Percentiles rank a stretch among this genome's conserved stretches.
Conservation (phyloP, 164 flowering plant genomes). For the Taxillus chinensis region DNA sequence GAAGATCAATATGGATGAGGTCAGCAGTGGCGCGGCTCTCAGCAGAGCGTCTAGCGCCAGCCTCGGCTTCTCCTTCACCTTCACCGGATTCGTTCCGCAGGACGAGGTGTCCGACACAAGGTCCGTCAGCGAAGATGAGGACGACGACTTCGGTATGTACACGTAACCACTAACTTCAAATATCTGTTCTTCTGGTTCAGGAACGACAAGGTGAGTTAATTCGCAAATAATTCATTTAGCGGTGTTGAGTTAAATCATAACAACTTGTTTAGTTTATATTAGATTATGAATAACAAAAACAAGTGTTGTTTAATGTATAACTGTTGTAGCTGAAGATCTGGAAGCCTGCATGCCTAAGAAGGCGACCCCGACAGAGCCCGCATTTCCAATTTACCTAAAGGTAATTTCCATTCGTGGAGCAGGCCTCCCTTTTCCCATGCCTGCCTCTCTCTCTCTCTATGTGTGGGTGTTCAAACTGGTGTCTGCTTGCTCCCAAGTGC, state of each 20-base stretch:
- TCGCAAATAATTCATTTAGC: too few species aligned
- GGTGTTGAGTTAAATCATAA: too few species aligned
- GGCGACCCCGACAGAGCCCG: constrained; percentile 66
- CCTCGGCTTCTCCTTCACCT: constrained; percentile 81
- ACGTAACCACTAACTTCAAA: background rate
- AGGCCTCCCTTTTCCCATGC: background rate
- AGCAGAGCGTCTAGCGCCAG: constrained; percentile 96
- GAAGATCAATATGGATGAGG: constrained; percentile 63
- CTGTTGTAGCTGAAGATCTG: constrained; percentile 59
- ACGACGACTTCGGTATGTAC: constrained; percentile 48
- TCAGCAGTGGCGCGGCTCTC: constrained; percentile 64
- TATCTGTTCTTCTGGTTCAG: too few species aligned
- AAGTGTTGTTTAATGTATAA: too few species aligned
- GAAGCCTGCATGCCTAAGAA: constrained; percentile 46
- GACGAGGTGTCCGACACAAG: constrained; percentile 62
- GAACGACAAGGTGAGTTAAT: too few species aligned
- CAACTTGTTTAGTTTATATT: too few species aligned
- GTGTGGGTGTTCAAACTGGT: constrained; percentile 10
- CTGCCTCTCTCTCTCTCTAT: background rate
- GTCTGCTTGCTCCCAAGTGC: background rate
- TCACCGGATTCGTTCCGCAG: constrained; percentile 80
- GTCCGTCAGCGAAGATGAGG: constrained; percentile 72
- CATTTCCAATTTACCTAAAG: constrained; percentile 87
- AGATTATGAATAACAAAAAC: too few species aligned
- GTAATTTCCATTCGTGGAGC: constrained; percentile 18